A percentile compares a stretch with the other conserved stretches of the same genome.
Conservation (phyloP, 768 basidiomycete species). For the Trametes villosa region DNA sequence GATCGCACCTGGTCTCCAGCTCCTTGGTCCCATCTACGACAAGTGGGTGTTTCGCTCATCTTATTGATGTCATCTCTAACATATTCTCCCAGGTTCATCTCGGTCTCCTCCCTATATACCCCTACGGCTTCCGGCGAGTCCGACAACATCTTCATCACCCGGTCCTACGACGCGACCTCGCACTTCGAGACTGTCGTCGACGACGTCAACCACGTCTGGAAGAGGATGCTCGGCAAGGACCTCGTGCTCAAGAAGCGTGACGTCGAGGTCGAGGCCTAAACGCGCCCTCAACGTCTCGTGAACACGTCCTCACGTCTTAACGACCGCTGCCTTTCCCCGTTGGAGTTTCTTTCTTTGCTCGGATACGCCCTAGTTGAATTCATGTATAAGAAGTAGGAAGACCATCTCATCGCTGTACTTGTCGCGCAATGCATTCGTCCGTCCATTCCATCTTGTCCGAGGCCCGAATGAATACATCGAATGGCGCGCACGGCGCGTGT, state of each 20-base stretch:
- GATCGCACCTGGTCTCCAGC: slow-evolving; percentile 87
- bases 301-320: not conserved
- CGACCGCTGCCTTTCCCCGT: slow-evolving; percentile 6
- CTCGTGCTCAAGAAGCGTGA: slow-evolving; percentile 91
- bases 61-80: not conserved
- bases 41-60: slow-evolving; percentile 62
- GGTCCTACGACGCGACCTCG: slow-evolving; percentile 97
- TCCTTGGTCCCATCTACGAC: slow-evolving; percentile 91
- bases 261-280: slow-evolving; percentile 58
- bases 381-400: slow-evolving; percentile 24
- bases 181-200: slow-evolving; percentile 99
- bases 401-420: slow-evolving; percentile 26
- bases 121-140: slow-evolving; percentile 79
- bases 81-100: slow-evolving; percentile 71
- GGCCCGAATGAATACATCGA: not conserved
- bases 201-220: slow-evolving; percentile 96
- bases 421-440: slow-evolving; percentile 20
- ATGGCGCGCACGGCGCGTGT: not conserved
- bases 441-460: not conserved
- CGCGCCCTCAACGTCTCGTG: not conserved
- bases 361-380: slow-evolving; percentile 10
- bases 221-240: slow-evolving; percentile 76
- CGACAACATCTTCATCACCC: slow-evolving; percentile 97
- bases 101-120: slow-evolving; percentile 85
- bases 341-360: slow-evolving; percentile 10